These are phyloP conservation scores for Rhexocercosporidium sp. DNA, from an alignment of 2,329 filamentous ascomycete genomes.

Conservation along the genomic window DNA sequence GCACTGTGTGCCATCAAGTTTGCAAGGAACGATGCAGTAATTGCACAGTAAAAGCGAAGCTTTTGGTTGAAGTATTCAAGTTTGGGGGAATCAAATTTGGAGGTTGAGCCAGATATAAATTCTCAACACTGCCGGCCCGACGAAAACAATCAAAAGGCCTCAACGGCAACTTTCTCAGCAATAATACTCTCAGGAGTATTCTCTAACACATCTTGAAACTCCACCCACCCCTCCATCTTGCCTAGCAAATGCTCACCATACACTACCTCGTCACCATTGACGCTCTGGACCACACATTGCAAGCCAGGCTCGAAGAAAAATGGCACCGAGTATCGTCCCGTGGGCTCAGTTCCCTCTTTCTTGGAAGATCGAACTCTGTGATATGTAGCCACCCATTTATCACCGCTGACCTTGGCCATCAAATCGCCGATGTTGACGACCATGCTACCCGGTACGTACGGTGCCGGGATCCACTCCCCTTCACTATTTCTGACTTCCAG, in stretches of 20 bases:
- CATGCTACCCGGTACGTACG: slow-evolving; percentile 51
- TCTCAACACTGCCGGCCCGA: no score
- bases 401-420: slow-evolving; percentile 42
- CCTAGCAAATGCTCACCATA: slow-evolving; percentile 50
- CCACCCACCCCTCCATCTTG: slow-evolving; percentile 52
- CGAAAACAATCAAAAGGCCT: no score
- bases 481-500: slow-evolving; percentile 53
- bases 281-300: slow-evolving; percentile 46
- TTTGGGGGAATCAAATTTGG: no score
- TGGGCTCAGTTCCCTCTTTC: slow-evolving; percentile 13
- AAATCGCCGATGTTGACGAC: slow-evolving; percentile 55
- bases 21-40: no score
- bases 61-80: no score
- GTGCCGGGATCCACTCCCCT: slow-evolving; percentile 54
- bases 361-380: slow-evolving; percentile 48
- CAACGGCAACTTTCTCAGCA: background rate
- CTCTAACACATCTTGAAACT: slow-evolving; percentile 45
- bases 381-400: slow-evolving; percentile 50
- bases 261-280: slow-evolving; percentile 41
- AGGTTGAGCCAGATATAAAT: no score
- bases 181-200: background rate
- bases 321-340: slow-evolving; percentile 47
- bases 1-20: no score
- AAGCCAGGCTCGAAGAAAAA: slow-evolving; percentile 55
- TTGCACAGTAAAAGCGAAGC: no score